phyloP scores from a whole-genome alignment of 2,329 filamentous ascomycete genomes.

The Hortaea sp. region DNA sequence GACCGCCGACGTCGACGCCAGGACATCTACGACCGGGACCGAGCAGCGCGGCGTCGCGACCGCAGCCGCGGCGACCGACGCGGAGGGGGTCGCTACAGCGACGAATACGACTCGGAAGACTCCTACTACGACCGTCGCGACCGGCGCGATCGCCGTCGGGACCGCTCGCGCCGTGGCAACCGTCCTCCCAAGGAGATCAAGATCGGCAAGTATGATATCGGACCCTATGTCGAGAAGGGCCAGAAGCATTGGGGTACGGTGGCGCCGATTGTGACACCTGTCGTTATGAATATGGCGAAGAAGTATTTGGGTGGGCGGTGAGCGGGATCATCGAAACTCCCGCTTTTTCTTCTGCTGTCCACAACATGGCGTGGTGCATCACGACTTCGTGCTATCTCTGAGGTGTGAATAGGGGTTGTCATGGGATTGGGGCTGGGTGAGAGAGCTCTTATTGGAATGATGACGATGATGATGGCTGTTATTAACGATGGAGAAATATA shows the following conservation, averaged over 20 bases:
- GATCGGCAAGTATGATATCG: slow-evolving; percentile 24
- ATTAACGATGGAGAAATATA: no score
- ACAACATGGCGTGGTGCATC: no score
- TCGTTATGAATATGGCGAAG: slow-evolving; percentile 17
- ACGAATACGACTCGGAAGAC: slow-evolving; percentile 11
- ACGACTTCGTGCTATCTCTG: no score
- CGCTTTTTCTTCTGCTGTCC: no score
- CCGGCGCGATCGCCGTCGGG: slow-evolving; percentile 8
- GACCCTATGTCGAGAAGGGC: slow-evolving; percentile 23
- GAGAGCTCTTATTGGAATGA: no score
- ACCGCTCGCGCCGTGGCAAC: slow-evolving; percentile 8
- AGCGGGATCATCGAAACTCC: neutral
- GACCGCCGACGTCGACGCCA: slow-evolving; percentile 12
- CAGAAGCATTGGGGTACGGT: slow-evolving; percentile 24
- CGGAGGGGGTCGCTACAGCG: slow-evolving; percentile 10
- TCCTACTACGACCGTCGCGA: slow-evolving; percentile 10
- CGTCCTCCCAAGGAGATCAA: slow-evolving; percentile 19
- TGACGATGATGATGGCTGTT: no score
- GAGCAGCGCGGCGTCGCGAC: slow-evolving; percentile 9
- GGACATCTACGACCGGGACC: slow-evolving; percentile 16
- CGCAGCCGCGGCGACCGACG: slow-evolving; percentile 1
- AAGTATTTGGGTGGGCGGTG: neutral
- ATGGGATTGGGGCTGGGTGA: no score
- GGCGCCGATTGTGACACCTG: slow-evolving; percentile 22
- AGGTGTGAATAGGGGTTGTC: no score